Base-by-base conservation (phyloP, 202 grass and related monocot species). In the Panicum hallii region DNA sequence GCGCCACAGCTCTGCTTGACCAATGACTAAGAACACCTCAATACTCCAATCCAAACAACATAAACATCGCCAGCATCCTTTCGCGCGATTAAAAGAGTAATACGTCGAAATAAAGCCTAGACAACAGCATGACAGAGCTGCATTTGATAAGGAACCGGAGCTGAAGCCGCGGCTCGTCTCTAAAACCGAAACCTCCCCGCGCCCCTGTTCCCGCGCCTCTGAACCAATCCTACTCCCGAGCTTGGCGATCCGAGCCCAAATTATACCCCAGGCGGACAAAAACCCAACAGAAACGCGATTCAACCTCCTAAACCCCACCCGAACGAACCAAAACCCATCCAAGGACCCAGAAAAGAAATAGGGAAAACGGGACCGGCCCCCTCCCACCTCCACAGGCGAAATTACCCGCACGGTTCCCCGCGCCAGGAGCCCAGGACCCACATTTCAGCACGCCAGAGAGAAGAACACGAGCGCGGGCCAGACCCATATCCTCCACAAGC, bases 81-180 rank as follows among this genome's bases (percentile, higher is more conserved):
- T 78, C 17, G 22, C 19, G 15, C 12, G n/a, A 47, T 12, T 78
- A 34, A 43, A 47, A 45, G 11, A 56, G 7, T 69, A 69, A 67
- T 58, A 77, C 38, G 2, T 58, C 16, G 3, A 30, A 48, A 48
- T 23, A 44, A 28, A 55, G n/a, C 38, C 72, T 46, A 67, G 23
- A 34, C 48, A 46, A 36, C 8, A 67, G 5, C 40, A 69, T 16
- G 1, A 34, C 41, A 3, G 9, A 54, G 44, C 65, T 43, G 55
- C 75, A 79, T 78, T 85, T 16, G 45, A 79, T 79, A n/a, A 23
- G n/a, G 19, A 76, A 84, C 14, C 82, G 9, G 40, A 76, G 30
- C 61, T 2, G 23, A 63, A 53, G n/a, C 16, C 16, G 45, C 52
- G 1, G 41, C 12, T 34, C n/a, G 2, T 13, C 56, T 63, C 30